Percentiles rank a stretch among this genome's conserved stretches.
phyloP scores from a whole-genome alignment of 2,329 filamentous ascomycete species.

The Paramyrothecium sp. region DNA sequence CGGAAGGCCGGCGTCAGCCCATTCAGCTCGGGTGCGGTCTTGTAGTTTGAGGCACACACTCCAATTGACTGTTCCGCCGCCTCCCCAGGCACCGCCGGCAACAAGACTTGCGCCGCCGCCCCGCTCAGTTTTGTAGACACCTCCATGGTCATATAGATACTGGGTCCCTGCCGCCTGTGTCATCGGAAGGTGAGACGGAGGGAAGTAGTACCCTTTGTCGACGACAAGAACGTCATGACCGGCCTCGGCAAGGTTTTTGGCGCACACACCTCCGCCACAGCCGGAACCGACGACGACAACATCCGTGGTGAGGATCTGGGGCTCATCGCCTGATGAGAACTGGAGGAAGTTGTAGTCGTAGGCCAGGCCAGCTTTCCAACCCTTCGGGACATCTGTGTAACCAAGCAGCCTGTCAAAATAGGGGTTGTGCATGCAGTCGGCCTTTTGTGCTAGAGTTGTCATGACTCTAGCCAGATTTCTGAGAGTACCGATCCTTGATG shows the following conservation, averaged over 20 bases:
- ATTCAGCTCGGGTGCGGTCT: constrained; percentile 75
- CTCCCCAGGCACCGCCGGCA: constrained; percentile 75
- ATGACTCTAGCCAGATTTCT: constrained; percentile 56
- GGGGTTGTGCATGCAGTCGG: constrained; percentile 55
- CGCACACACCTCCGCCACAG: constrained; percentile 78
- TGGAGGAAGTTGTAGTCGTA: constrained; percentile 63
- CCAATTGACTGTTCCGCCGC: constrained; percentile 90
- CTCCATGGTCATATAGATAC: constrained; percentile 70
- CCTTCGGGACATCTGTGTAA: constrained; percentile 52
- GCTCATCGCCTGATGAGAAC: constrained; percentile 36
- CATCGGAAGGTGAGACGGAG: constrained; percentile 74
- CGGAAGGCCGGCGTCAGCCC: constrained; percentile 67
- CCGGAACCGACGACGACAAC: constrained; percentile 85
- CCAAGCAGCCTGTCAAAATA: constrained; percentile 54
- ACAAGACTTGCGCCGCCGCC: constrained; percentile 54
- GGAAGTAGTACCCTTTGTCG: constrained; percentile 79
- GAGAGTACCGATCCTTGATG: constrained; percentile 52
- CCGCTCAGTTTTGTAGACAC: constrained; percentile 55
- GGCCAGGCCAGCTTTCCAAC: constrained; percentile 48
- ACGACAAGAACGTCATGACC: constrained; percentile 76
- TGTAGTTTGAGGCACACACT: constrained; percentile 65
- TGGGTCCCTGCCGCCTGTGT: constrained; percentile 54
- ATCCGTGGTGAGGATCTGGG: constrained; percentile 70
- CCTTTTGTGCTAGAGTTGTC: constrained; percentile 50
- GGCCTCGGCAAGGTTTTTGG: constrained; percentile 77